Percentiles rank a stretch among this genome's conserved stretches.
These are phyloP conservation scores for Heliamphora pulchella DNA, from an alignment of 179 eudicot species.

Conservation along the genomic window DNA sequence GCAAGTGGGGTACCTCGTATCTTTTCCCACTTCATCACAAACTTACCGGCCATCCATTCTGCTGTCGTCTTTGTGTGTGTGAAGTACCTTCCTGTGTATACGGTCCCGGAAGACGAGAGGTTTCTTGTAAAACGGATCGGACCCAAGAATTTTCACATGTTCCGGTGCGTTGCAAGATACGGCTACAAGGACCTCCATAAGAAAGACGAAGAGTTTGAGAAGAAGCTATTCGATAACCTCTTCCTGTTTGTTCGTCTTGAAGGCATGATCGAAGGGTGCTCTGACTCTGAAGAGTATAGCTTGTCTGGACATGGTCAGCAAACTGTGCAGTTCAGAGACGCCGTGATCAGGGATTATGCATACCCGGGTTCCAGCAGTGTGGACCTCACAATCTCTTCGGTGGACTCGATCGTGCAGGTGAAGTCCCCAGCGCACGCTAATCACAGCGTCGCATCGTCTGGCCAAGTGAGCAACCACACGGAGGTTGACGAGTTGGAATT, in stretches of 20 bases:
- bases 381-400: conserved; percentile 34
- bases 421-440: conserved; percentile 30
- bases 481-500: conserved; percentile 78
- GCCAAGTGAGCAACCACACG: conserved; percentile 46
- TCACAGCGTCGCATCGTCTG: conserved; percentile 33
- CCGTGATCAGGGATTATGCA: conserved; percentile 23
- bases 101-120: conserved; percentile 88
- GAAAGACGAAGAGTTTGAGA: conserved; percentile 86
- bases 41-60: conserved; percentile 89
- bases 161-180: conserved; percentile 89
- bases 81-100: conserved; percentile 91
- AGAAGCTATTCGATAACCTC: conserved; percentile 71
- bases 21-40: conserved; percentile 90
- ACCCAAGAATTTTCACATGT: conserved; percentile 92
- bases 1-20: conserved; percentile 97
- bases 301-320: conserved; percentile 78
- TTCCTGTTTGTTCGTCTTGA: conserved; percentile 81
- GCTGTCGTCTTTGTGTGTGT: conserved; percentile 87
- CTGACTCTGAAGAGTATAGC: conserved; percentile 87
- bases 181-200: conserved; percentile 94
- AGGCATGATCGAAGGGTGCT: conserved; percentile 92
- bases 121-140: conserved; percentile 89
- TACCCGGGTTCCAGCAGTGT: conserved; percentile 14
- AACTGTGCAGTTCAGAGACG: conserved; percentile 43
- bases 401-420: conserved; percentile 47